Evolutionary conservation across 306 rosid genomes (phyloP).

Genomic region (Pterocarpus macrocarpus): DNA sequence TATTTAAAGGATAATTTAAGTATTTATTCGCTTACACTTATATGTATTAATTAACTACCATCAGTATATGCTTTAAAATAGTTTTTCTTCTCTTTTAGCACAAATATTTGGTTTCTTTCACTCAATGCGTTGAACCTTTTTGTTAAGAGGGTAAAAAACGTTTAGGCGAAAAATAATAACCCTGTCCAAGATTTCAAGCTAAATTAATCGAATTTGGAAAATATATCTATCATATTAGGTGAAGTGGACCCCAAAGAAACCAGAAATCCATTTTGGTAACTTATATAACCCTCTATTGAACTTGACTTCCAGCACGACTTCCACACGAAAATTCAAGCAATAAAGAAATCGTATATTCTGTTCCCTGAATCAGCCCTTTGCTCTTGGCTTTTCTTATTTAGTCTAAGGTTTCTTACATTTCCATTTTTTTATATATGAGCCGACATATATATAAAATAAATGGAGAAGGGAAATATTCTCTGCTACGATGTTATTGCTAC

Average conservation of each 20-base stretch:
- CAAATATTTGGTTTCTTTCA: no score
- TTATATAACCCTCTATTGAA: background rate
- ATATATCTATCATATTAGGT: background rate
- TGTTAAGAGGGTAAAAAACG: no score
- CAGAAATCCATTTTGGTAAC: background rate
- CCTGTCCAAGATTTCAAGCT: background rate
- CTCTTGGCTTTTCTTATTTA: background rate
- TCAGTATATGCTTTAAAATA: no score
- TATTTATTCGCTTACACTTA: no score
- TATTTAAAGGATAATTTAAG: no score
- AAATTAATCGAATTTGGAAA: no score
- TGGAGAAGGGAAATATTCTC: background rate
- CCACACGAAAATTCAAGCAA: constrained; percentile 22
- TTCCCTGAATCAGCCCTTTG: no score
- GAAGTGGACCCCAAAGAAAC: background rate
- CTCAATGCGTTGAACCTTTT: no score
- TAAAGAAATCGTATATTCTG: background rate
- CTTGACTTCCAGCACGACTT: constrained; percentile 21
- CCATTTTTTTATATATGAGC: background rate
- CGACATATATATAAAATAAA: background rate
- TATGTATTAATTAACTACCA: no score
- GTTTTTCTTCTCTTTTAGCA: no score
- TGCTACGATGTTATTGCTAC: no score
- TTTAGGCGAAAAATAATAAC: no score
- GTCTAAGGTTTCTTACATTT: background rate